Evolutionary conservation across 805 yeast genomes (phyloP).

Genomic region (Saccharomyces jurei): DNA sequence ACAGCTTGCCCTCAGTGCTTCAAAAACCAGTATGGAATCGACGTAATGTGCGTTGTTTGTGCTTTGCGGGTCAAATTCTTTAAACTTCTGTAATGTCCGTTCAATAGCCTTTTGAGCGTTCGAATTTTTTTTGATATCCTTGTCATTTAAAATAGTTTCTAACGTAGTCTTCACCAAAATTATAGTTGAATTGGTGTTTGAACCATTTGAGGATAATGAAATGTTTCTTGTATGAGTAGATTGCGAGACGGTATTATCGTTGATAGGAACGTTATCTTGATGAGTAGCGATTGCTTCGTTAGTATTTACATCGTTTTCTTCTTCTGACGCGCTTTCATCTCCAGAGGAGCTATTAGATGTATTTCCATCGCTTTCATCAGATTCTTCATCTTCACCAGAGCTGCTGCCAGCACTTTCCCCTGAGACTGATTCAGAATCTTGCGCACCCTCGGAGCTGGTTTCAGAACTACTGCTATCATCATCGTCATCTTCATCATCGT

Average conservation of each 20-base stretch:
- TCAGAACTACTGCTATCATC: neutral
- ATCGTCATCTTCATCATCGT: slow-evolving; percentile 1
- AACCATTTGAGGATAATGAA: slow-evolving; percentile 5
- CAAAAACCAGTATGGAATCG: slow-evolving; percentile 54
- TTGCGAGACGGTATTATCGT: neutral
- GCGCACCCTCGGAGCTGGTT: neutral
- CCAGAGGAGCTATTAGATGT: neutral
- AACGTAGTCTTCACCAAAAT: slow-evolving; percentile 49
- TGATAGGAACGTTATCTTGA: neutral
- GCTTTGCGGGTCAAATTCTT: slow-evolving; percentile 21
- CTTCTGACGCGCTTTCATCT: slow-evolving; percentile 13
- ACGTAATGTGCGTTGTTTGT: slow-evolving; percentile 26
- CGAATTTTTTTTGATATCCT: slow-evolving; percentile 49
- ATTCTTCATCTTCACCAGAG: slow-evolving; percentile 2
- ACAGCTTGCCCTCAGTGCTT: slow-evolving; percentile 68
- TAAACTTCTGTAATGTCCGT: slow-evolving; percentile 26
- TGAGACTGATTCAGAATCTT: neutral
- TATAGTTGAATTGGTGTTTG: slow-evolving; percentile 28
- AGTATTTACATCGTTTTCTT: neutral
- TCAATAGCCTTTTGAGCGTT: slow-evolving; percentile 29
- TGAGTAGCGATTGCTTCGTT: neutral
- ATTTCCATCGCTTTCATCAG: slow-evolving; percentile 1
- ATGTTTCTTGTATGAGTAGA: slow-evolving; percentile 9
- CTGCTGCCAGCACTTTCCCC: neutral
- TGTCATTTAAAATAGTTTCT: slow-evolving; percentile 46